Conservation (phyloP, 2,329 filamentous ascomycete species). For the Microsporum ferrugineum region DNA sequence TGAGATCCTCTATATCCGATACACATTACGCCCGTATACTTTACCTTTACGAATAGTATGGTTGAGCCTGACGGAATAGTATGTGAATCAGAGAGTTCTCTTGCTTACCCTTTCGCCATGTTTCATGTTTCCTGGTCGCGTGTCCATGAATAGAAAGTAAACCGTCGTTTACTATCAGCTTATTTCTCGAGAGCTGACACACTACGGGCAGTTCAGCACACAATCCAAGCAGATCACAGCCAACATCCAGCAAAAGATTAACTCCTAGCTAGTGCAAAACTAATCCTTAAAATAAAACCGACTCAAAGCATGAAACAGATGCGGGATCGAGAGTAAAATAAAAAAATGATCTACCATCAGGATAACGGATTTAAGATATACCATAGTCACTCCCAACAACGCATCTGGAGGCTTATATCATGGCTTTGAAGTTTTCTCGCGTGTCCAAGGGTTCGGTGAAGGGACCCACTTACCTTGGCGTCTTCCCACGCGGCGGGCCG, state of each 20-base stretch:
- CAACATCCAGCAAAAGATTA: background rate
- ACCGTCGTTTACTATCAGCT: background rate
- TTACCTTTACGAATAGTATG: background rate
- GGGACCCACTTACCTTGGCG: background rate
- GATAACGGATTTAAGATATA: background rate
- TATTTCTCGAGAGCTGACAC: background rate
- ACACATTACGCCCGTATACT: background rate
- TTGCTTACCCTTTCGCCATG: background rate
- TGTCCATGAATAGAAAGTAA: background rate
- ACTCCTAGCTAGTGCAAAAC: background rate
- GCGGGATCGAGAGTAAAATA: background rate
- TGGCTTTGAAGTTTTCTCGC: background rate
- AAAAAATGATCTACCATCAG: background rate
- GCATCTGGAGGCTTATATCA: background rate
- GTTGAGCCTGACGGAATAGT: background rate
- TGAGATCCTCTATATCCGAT: background rate
- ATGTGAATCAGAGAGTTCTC: background rate
- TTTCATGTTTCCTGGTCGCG: background rate
- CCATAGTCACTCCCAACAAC: background rate
- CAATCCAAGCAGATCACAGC: background rate
- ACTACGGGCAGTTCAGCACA: background rate
- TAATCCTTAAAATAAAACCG: background rate
- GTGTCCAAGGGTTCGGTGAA: background rate
- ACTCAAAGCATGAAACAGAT: background rate
- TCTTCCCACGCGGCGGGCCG: constrained; percentile 1